Percentiles rank a stretch among this genome's conserved stretches.
phyloP scores from a whole-genome alignment of 73 alveolate genomes.

The Breviolum minutum region DNA sequence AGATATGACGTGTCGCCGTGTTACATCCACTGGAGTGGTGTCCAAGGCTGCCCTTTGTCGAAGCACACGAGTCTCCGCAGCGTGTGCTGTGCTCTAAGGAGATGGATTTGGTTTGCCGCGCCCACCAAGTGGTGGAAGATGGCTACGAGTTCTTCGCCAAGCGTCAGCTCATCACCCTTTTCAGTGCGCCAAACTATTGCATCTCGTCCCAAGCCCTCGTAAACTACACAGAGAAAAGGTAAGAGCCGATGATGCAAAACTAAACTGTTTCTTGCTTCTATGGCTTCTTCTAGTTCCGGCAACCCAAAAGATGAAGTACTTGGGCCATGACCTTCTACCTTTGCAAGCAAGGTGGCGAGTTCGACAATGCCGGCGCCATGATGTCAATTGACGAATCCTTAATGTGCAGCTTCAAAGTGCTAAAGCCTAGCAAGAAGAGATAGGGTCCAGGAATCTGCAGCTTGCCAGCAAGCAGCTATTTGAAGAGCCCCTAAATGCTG shows the following conservation, averaged over 20 bases:
- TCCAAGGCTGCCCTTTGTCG: neutral
- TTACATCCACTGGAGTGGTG: neutral
- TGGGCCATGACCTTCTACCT: neutral
- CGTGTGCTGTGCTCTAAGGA: conserved; percentile 16
- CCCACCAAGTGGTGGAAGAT: conserved; percentile 96
- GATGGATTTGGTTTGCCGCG: conserved; percentile 95
- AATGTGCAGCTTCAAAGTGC: conserved; percentile 95
- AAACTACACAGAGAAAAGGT: neutral
- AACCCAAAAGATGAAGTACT: no score
- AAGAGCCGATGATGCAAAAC: no score
- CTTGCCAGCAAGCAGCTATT: no score
- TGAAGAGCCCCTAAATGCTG: no score
- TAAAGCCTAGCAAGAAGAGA: conserved; percentile 90
- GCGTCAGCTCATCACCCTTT: conserved; percentile 99
- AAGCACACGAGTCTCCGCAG: neutral
- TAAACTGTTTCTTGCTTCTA: no score
- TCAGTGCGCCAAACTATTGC: conserved; percentile 99
- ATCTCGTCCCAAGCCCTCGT: conserved; percentile 95
- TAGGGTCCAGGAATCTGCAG: neutral
- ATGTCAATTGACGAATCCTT: conserved; percentile 98
- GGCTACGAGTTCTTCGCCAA: conserved; percentile 99
- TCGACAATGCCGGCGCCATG: conserved; percentile 99
- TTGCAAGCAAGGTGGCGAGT: conserved; percentile 96
- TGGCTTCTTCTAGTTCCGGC: no score
- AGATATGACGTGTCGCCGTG: no score